Conservation (phyloP, 2,329 filamentous ascomycete species). For the Ophiostoma fasciatum region DNA sequence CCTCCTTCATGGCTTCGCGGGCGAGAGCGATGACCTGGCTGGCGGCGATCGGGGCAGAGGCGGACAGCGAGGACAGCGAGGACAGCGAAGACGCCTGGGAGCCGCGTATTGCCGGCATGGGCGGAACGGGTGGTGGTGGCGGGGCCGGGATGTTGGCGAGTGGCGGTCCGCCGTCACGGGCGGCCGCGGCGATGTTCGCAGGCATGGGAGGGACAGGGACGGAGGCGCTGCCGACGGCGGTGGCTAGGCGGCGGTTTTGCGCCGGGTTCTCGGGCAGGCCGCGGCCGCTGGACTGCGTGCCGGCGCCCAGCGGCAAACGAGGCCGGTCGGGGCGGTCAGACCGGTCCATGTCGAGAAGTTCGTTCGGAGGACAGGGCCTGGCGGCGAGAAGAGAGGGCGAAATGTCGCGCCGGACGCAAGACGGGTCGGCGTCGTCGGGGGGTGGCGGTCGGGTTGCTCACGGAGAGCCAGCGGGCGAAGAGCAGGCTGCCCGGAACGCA, state of each 20-base stretch:
- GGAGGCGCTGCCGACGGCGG: conserved; percentile 14
- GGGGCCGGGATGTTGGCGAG: conserved; percentile 21
- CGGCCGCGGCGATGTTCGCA: conserved; percentile 6
- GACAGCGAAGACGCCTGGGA: no score
- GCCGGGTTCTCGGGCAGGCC: conserved; percentile 23
- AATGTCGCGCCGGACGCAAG: no score
- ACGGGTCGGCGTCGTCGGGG: no score
- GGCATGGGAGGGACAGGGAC: conserved; percentile 11
- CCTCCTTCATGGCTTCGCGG: conserved; percentile 51
- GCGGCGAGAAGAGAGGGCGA: no score
- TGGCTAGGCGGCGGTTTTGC: conserved; percentile 19
- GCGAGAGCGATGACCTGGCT: conserved; percentile 51
- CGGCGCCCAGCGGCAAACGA: conserved; percentile 7
- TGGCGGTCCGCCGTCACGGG: background rate
- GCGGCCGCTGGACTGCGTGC: conserved; percentile 9
- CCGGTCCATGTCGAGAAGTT: conserved; percentile 13
- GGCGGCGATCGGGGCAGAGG: conserved; percentile 38
- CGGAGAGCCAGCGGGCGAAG: no score
- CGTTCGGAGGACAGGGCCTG: no score
- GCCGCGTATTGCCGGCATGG: conserved; percentile 31
- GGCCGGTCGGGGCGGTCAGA: conserved; percentile 9
- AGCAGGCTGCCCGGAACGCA: no score
- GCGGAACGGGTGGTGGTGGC: conserved; percentile 26
- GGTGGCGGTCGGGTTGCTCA: no score
- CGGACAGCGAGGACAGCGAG: conserved; percentile 27